Base-by-base conservation (phyloP, 139 green algal genomes). In the Penium margaritaceum region DNA sequence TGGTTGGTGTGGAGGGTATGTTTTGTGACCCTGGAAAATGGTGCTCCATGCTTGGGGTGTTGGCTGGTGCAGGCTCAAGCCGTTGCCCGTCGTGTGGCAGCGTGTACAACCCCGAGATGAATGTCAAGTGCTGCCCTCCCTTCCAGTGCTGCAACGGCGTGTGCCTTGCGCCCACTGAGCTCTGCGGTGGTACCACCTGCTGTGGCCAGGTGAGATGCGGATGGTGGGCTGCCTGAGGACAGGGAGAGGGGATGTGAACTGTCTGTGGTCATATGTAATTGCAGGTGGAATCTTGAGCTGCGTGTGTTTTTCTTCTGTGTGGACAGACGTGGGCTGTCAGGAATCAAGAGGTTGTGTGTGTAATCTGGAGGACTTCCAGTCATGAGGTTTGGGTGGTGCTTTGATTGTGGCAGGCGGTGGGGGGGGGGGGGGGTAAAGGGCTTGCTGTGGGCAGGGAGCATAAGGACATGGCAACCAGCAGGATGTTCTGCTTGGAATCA, bases 71-170 rank as follows among this genome's bases (percentile, higher is more conserved):
- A n/a, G 1, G 24, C 44, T 24, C n/a, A 0, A n/a, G n/a, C 17
- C 51, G 21, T 27, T 60, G 51, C 51, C 51, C 51, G 24, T 33
- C 15, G 51, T 60, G 51, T 24, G 51, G 51, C 14, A 60, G 51
- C n/a, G 17, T 60, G 15, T 15, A 19, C 5, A 60, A 60, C 51
- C 51, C 51, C 51, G 19, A 24, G 51, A 60, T 33, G 21, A 60
- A 60, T n/a, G 21, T 60, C 51, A 60, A 24, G 24, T 60, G 51
- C 51, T 60, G 51, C 51, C 29, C 30, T n/a, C 51, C 51, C 14
- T 60, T 60, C 51, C 51, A 60, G 51, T 60, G 51, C 51, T 60
- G 51, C 51, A 60, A 60, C 51, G 51, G 51, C 51, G 51, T 60
- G 15, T 60, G 51, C 51, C 51, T 60, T 24, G 51, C 51, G 15